A percentile compares a stretch with the other conserved stretches of the same genome.
Evolutionary conservation across 345 rosid species (phyloP).

Genomic region (Dimocarpus longan): DNA sequence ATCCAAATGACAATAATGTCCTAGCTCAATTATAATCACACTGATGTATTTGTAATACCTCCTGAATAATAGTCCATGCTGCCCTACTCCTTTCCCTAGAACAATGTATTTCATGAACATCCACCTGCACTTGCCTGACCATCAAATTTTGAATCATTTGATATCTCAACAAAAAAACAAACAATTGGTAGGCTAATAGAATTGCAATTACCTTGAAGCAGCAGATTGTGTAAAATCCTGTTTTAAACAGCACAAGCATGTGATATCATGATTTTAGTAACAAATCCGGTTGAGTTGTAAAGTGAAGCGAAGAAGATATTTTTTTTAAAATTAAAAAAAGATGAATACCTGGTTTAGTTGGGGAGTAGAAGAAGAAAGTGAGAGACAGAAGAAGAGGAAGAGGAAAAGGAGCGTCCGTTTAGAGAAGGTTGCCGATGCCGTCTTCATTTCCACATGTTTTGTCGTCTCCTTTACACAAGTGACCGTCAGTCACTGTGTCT

Average conservation of each 20-base stretch:
- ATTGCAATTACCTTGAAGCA: constrained; percentile 40
- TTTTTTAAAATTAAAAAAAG: not conserved
- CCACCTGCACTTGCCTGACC: constrained; percentile 35
- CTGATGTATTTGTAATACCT: constrained; percentile 37
- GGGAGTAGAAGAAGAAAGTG: constrained; percentile 23
- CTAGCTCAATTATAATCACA: constrained; percentile 3
- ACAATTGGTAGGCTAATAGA: not conserved
- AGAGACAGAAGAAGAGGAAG: constrained; percentile 22
- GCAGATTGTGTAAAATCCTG: constrained; percentile 48
- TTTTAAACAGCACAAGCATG: not conserved
- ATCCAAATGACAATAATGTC: constrained; percentile 10
- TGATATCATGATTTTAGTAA: no score
- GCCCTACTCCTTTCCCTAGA: constrained; percentile 73
- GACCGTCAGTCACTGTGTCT: no score
- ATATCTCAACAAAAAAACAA: not conserved
- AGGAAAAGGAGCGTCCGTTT: constrained; percentile 21
- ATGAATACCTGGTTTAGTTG: constrained; percentile 15
- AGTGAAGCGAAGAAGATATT: not conserved
- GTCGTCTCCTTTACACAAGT: not conserved
- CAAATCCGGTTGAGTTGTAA: not conserved
- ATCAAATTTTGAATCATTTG: not conserved
- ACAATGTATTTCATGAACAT: constrained; percentile 56
- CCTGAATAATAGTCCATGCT: constrained; percentile 57
- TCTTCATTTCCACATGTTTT: constrained; percentile 8
- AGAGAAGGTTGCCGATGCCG: constrained; percentile 19